Conservation (phyloP, 108 stramenopile species). For the Skeletonema menzelii region DNA sequence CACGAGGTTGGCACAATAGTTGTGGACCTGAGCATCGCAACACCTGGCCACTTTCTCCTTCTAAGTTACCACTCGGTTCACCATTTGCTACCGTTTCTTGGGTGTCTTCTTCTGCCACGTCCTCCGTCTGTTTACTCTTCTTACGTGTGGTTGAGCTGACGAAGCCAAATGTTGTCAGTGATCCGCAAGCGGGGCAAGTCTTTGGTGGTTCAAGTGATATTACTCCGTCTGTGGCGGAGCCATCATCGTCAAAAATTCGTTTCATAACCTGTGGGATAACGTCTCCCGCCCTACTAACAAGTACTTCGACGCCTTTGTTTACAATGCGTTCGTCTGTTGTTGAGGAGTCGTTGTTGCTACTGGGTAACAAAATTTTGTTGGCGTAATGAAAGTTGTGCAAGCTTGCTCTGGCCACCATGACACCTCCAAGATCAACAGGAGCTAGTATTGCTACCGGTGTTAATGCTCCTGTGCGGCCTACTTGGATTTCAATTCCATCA, state of each 20-base stretch:
- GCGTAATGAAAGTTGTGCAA: slow-evolving; percentile 90
- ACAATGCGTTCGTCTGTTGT: slow-evolving; percentile 16
- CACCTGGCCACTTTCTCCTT: slow-evolving; percentile 58
- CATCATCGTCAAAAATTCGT: slow-evolving; percentile 41
- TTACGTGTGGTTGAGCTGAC: slow-evolving; percentile 7
- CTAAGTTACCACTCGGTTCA: slow-evolving; percentile 5
- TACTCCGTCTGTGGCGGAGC: slow-evolving; percentile 7
- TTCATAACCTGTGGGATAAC: slow-evolving; percentile 88
- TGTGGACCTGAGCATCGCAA: slow-evolving; percentile 77
- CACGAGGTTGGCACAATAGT: slow-evolving; percentile 74
- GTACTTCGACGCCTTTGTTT: slow-evolving; percentile 54
- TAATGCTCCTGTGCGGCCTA: slow-evolving; percentile 90
- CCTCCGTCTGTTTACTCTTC: slow-evolving; percentile 1
- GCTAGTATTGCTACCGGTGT: slow-evolving; percentile 92
- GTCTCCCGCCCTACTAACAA: slow-evolving; percentile 86
- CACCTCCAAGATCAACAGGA: slow-evolving; percentile 86
- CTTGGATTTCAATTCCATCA: slow-evolving; percentile 71
- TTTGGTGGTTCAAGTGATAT: slow-evolving; percentile 64
- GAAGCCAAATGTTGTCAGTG: slow-evolving; percentile 51
- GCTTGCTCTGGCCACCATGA: slow-evolving; percentile 82
- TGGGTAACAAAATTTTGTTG: slow-evolving; percentile 55
- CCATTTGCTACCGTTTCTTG: slow-evolving; percentile 1
- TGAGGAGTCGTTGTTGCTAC: not conserved
- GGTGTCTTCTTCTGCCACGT: not conserved
- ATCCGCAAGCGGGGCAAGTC: slow-evolving; percentile 78